phyloP scores from a whole-genome alignment of 2,329 filamentous ascomycete genomes.

The Paraphoma chrysanthemicola region DNA sequence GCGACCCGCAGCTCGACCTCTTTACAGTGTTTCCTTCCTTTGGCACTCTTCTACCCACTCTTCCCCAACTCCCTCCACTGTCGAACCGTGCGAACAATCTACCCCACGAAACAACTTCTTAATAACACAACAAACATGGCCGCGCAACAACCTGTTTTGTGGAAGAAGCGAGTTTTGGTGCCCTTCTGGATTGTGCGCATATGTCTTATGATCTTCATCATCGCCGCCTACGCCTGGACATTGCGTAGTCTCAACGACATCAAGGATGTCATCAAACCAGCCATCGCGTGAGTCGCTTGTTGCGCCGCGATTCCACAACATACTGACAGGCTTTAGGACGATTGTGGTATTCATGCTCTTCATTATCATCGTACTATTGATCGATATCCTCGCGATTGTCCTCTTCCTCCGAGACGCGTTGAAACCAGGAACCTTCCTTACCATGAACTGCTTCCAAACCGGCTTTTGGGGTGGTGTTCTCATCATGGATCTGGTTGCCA shows the following conservation, averaged over 20 bases:
- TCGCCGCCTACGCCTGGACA: conserved; percentile 34
- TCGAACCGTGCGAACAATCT: not conserved
- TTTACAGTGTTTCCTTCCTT: conserved; percentile 2
- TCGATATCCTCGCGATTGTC: conserved; percentile 45
- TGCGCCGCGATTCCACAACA: not conserved
- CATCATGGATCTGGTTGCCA: conserved; percentile 40
- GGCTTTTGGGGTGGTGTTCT: conserved; percentile 43
- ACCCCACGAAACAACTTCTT: conserved; percentile 7
- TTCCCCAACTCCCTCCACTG: not conserved
- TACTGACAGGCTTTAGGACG: conserved; percentile 32
- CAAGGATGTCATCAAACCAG: conserved; percentile 22
- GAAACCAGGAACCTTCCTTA: conserved; percentile 42
- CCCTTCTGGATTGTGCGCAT: conserved; percentile 47
- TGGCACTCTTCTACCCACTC: not conserved
- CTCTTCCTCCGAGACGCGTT: conserved; percentile 42
- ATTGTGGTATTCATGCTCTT: conserved; percentile 42
- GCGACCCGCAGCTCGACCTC: conserved; percentile 5
- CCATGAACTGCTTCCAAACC: conserved; percentile 45
- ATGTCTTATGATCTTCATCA: conserved; percentile 41
- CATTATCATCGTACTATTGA: conserved; percentile 40
- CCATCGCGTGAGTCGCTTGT: conserved; percentile 25
- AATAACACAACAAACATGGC: conserved; percentile 22
- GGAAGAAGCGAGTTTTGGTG: conserved; percentile 49
- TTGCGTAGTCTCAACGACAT: conserved; percentile 25
- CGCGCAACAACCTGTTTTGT: conserved; percentile 25